Base-by-base conservation (phyloP, 768 basidiomycete species). In the Arthromyces matolae region DNA sequence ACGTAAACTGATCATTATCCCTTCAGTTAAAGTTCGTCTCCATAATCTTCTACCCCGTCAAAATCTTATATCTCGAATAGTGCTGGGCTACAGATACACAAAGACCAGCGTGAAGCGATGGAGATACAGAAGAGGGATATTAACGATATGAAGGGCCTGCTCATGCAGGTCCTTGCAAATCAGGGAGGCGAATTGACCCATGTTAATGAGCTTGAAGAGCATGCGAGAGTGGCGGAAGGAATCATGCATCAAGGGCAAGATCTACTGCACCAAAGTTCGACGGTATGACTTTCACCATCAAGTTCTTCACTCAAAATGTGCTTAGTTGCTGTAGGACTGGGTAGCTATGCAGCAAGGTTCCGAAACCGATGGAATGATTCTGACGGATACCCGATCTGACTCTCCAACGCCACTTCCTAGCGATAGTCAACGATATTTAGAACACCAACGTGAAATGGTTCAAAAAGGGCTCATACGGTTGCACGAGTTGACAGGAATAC, bases 241-340 rank as follows among this genome's bases (percentile, higher is more conserved):
- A 63, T 83, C 29, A 82, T 83, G 81, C 67, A 67, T 38, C 61
- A 66, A 19, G 79, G 79, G 8, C 81, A 83, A 64, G 64, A 65
- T 58, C 79, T 77, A 53, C 8, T 50, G 12, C 49, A 38, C 10
- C 49, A 50, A 19, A 19, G 28, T 13, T 22, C 34, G 22, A 39
- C 19, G 45, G 52, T 42, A 29, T 50, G 25, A 27, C 4, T 42
- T 23, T 32, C 36, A 22, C 10, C n/a, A 36, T 29, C 38, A 22
- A 39, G 6, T 18, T 12, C 24, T 19, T 22, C 16, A 39, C 25
- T 42, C 38, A 43, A 33, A 33, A 3, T 25, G 13, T 27, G 31
- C 23, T 40, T 33, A 38, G 34, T 42, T 33, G 40, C 16, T 44
- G 14, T 49, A 70, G 68, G 64, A 68, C 52, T 52, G 71, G 35